phyloP scores from a whole-genome alignment of 257 asterid species.

The Solanum raphanifolium region DNA sequence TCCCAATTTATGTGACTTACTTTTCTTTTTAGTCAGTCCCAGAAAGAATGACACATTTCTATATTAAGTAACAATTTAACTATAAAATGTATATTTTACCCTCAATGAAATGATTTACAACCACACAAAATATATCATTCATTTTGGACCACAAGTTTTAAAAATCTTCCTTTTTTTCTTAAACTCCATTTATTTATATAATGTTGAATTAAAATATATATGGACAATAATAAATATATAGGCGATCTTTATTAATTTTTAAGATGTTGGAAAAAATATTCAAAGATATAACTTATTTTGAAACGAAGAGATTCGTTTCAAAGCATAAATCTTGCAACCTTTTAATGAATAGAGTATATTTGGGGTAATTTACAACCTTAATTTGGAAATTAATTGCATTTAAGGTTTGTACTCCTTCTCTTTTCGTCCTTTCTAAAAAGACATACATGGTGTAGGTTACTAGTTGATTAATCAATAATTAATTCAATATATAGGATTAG shows the following conservation, averaged over 20 bases:
- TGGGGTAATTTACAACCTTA: neutral
- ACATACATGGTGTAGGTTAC: neutral
- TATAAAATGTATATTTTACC: too few species aligned
- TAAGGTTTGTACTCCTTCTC: neutral
- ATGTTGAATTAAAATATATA: neutral
- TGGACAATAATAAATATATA: neutral
- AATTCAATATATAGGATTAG: neutral
- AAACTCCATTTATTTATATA: neutral
- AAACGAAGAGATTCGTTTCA: neutral
- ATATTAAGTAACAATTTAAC: too few species aligned
- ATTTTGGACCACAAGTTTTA: too few species aligned
- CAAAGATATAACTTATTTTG: neutral
- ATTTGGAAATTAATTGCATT: neutral
- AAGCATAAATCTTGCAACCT: neutral
- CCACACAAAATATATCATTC: too few species aligned
- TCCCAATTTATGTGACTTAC: too few species aligned
- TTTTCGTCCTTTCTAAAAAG: neutral
- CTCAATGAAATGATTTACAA: too few species aligned
- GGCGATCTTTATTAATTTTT: too few species aligned
- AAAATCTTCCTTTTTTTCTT: too few species aligned
- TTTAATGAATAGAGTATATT: neutral
- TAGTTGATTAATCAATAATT: neutral
- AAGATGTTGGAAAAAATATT: too few species aligned
- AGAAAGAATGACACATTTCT: too few species aligned
- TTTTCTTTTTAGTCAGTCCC: too few species aligned